A percentile compares a stretch with the other conserved stretches of the same genome.
These are phyloP conservation scores for Solanum okadae DNA, from an alignment of 257 asterid species.

Conservation along the genomic window DNA sequence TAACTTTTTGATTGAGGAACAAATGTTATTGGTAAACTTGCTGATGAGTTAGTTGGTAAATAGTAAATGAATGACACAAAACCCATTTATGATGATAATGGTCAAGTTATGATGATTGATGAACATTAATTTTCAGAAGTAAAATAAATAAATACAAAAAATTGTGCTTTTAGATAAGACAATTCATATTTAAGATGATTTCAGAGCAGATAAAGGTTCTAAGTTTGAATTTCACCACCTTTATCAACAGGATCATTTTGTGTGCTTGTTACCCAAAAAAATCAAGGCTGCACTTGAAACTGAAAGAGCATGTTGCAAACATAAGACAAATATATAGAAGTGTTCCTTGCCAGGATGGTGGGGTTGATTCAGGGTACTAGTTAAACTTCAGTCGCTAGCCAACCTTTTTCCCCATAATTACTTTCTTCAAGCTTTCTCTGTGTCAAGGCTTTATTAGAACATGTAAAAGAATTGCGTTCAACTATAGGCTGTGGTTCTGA, in stretches of 20 bases:
- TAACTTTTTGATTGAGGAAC: background rate
- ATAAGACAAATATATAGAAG: background rate
- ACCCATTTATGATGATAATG: background rate
- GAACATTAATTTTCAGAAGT: background rate
- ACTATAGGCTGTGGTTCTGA: background rate
- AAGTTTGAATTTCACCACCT: background rate
- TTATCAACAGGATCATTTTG: background rate
- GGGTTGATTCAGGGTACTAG: background rate
- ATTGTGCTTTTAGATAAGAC: background rate
- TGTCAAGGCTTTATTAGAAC: background rate
- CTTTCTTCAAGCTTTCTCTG: background rate
- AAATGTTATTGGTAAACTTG: background rate
- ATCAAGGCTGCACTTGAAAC: background rate
- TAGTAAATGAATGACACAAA: background rate
- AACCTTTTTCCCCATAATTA: background rate
- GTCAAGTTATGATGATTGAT: background rate
- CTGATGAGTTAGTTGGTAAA: background rate
- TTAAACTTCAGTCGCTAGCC: background rate
- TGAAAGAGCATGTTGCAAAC: background rate
- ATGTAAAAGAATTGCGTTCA: background rate
- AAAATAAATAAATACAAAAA: background rate
- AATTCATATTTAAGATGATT: background rate
- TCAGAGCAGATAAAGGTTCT: background rate
- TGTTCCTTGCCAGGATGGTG: background rate
- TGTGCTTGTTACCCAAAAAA: background rate